Conservation (phyloP, 2,329 filamentous ascomycete species). For the Ascochyta pisi region DNA sequence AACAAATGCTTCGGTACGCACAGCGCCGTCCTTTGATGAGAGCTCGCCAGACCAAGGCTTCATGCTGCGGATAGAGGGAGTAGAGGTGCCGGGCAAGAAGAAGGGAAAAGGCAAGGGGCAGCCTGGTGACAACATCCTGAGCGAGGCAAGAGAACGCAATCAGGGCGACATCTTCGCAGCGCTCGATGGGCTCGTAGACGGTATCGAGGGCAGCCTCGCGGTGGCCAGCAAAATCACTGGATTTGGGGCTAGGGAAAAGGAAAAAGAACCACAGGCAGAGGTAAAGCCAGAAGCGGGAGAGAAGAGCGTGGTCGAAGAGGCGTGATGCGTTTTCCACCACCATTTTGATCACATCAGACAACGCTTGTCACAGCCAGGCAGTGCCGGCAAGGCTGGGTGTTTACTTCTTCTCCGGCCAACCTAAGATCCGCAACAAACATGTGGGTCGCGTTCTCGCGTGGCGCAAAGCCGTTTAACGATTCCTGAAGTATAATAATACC, state of each 20-base stretch:
- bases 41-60: constrained; percentile 54
- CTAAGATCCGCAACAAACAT: background rate
- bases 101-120: constrained; percentile 42
- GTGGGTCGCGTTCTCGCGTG: background rate
- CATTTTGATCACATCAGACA: background rate
- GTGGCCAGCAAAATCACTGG: constrained; percentile 43
- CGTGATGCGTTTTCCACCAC: background rate
- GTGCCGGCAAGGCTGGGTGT: background rate
- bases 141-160: constrained; percentile 38
- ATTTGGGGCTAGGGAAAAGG: constrained; percentile 19
- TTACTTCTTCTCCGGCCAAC: background rate
- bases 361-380: background rate
- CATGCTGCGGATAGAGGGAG: constrained; percentile 70
- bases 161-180: constrained; percentile 46
- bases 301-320: background rate
- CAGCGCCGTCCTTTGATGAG: constrained; percentile 69
- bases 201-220: constrained; percentile 46
- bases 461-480: background rate
- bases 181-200: constrained; percentile 46
- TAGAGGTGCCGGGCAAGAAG: constrained; percentile 43
- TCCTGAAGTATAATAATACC: constrained; percentile 1
- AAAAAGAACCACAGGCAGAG: background rate
- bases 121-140: constrained; percentile 36
- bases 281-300: background rate
- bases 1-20: constrained; percentile 59